Base-by-base conservation (phyloP, 176 grass and related monocot species). In the Avena sativa region DNA sequence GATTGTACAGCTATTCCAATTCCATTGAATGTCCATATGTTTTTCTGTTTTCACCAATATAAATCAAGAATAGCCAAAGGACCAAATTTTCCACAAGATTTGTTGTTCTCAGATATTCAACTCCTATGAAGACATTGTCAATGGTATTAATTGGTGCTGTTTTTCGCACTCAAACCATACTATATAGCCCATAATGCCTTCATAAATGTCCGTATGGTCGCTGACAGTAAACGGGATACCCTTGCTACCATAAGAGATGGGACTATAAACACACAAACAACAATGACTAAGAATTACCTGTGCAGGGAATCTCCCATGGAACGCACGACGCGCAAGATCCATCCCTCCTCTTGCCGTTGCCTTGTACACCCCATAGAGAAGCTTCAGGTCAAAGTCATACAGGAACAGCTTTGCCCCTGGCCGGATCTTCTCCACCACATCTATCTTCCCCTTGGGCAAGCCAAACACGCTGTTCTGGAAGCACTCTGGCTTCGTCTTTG, bases 321-420 rank as follows among this genome's bases (percentile, higher is more conserved):
- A 93, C 0, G 89, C 89, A 5, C 55, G 10, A 12, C 65, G 88
- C 32, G 73, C 81, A 15, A 95, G 78, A 78, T 95, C 82, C 84
- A 91, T 56, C 23, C 84, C 91, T 57, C 93, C 93, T 63, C n/a
- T 88, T 34, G 80, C 87, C 2, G 79, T 81, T 4, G 93, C 93
- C 86, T 89, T 92, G 76, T 95, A 95, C 30, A 95, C 87, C 16
- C 93, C 93, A 12, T 95, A 95, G 21, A 95, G 79, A 73, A 95
- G 89, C 81, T 93, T 95, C 57, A 95, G 78, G 75, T 93, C 91
- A 8, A 91, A 95, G 73, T 95, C 93, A 79, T 91, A 95, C 50
- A 95, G 74, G 84, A 95, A 95, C 10, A 95, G 84, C 73, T 87
- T 93, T 2, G 84, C 28, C 52, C 86, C 91, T 0, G 76, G 58